Evolutionary conservation across 2,329 filamentous ascomycete genomes (phyloP), one percentile per base, ranked within the genome.

Genomic region (Aureobasidium zeae): DNA sequence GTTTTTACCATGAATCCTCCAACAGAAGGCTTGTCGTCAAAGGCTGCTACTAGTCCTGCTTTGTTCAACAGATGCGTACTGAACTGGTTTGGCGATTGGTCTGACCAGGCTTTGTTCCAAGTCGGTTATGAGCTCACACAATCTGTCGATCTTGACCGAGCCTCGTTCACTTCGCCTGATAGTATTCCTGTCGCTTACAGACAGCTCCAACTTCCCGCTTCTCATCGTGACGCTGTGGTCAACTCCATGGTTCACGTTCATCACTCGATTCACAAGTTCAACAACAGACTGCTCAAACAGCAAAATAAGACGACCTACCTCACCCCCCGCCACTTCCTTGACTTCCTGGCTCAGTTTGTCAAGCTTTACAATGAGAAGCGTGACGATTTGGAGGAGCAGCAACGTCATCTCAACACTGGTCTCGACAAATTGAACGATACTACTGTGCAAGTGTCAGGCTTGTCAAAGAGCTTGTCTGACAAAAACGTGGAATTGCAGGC

Each of bases 71-170:
- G 91, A 73, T 99, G 91, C 60, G 91, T 99, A 36, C 81, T 99
- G 55, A 98, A 99, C 67, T 99, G 91, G 91, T 95, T 98, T 62
- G 91, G 91, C 52, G 91, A 99, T 66, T 99, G 91, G 91, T 98
- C 91, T 41, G 91, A 98, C 63, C 91, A 98, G 67, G 93, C 91
- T 26, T 75, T 98, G 15, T 99, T 93, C 79, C 93, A 98, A 64
- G 93, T 98, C 50, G 88, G 85, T 17, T 87, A 85, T 50, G 91
- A 98, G 64, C 77, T 98, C 46, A 98, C 93, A 1, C 84, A 94
- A 52, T 89, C 86, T n/a, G 80, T 98, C 47, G 91, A 99, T 60
- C 74, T 99, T 44, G 91, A 98, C 60, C 82, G 87, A 50, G 72
- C 84, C 41, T 87, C 81, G 57, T 98, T 89, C 62, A 70, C 74